Percentiles rank a stretch among this genome's conserved stretches.
Conservation (phyloP, 2,329 filamentous ascomycete genomes). For the Cladosporium sp. region DNA sequence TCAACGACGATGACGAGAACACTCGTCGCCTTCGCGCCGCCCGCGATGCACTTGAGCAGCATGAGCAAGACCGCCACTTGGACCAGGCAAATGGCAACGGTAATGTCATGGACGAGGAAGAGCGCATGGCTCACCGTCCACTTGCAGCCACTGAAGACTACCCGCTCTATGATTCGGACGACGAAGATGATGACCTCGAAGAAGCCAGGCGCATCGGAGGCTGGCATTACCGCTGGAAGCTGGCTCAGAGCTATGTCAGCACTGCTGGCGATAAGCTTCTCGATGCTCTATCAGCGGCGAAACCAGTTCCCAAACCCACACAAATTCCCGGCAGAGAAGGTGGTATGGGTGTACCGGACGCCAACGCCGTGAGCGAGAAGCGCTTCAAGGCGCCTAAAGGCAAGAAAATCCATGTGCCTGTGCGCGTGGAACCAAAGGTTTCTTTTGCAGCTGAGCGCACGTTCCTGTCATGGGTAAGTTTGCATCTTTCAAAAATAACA, state of each 20-base stretch:
- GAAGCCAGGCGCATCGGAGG: conserved; percentile 76
- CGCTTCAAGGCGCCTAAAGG: conserved; percentile 72
- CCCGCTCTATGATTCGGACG: conserved; percentile 85
- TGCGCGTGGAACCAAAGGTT: conserved; percentile 95
- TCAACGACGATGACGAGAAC: conserved; percentile 44
- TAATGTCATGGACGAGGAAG: conserved; percentile 71
- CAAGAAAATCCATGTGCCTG: conserved; percentile 90
- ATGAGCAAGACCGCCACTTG: conserved; percentile 51
- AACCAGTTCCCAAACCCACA: conserved; percentile 44
- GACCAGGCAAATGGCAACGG: conserved; percentile 46
- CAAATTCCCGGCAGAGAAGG: conserved; percentile 44
- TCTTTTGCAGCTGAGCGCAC: conserved; percentile 96
- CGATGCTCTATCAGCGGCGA: conserved; percentile 37
- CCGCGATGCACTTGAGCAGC: conserved; percentile 52
- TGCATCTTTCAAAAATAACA: conserved; percentile 21
- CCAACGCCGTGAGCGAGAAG: conserved; percentile 42
- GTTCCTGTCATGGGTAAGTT: conserved; percentile 83
- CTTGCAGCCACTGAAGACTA: conserved; percentile 66
- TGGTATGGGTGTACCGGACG: conserved; percentile 44
- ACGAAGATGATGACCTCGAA: conserved; percentile 72
- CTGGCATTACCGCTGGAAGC: conserved; percentile 68
- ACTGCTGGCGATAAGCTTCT: conserved; percentile 42
- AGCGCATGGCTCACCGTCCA: conserved; percentile 68
- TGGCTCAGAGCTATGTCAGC: conserved; percentile 52
- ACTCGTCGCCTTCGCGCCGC: conserved; percentile 52